A percentile compares a stretch with the other conserved stretches of the same genome.
Evolutionary conservation across 2,329 filamentous ascomycete genomes (phyloP).

Genomic region (Xylaria digitata): DNA sequence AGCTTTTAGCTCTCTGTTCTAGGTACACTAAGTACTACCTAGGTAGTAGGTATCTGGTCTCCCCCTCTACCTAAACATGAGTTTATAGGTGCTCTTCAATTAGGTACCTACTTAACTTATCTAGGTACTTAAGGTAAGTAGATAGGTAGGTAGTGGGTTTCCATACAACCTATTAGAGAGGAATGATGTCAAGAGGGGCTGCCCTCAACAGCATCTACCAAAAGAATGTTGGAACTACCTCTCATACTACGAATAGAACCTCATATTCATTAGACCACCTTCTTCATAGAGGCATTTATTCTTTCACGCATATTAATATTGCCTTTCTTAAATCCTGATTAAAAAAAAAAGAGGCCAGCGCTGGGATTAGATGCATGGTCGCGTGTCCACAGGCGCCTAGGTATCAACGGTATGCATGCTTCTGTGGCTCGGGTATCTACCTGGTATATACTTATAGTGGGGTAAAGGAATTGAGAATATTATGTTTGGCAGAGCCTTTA

Average conservation of each 20-base stretch:
- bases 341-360: too few species aligned
- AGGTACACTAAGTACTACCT: too few species aligned
- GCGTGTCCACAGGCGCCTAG: neutral
- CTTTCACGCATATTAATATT: too few species aligned
- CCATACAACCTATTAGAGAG: conserved; percentile 11
- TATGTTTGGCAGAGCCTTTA: neutral
- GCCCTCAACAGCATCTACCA: neutral
- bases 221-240: neutral
- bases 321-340: too few species aligned
- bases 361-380: neutral
- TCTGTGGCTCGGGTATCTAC: neutral
- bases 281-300: too few species aligned
- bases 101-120: too few species aligned
- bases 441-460: neutral
- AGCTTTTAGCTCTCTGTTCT: too few species aligned
- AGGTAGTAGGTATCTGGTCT: neutral
- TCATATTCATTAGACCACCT: neutral
- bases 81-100: too few species aligned
- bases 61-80: neutral
- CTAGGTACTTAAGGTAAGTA: conserved; percentile 1
- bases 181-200: conserved; percentile 36
- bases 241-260: neutral
- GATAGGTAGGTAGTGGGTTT: neutral
- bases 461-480: neutral
- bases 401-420: neutral